phyloP scores from a whole-genome alignment of 352 stramenopile genomes.

The Nothophytophthora sp. region DNA sequence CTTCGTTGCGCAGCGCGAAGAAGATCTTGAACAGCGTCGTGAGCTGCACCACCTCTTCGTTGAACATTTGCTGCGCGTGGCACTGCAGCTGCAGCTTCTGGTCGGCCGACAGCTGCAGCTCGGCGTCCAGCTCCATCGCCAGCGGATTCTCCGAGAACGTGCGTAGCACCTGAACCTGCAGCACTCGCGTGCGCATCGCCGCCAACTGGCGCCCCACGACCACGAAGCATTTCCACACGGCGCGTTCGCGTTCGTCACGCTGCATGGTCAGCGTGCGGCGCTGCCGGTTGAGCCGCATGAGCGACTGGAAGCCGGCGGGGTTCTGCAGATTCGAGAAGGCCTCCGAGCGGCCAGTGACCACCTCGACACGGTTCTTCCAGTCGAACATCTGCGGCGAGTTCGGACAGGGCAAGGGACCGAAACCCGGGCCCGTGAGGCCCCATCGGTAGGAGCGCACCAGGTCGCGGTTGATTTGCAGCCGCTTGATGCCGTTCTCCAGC shows the following conservation, averaged over 20 bases:
- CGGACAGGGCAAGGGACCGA: slow-evolving; percentile 38
- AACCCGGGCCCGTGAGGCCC: slow-evolving; percentile 55
- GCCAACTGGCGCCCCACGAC: slow-evolving; percentile 56
- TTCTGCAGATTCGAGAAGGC: slow-evolving; percentile 74
- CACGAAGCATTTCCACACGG: slow-evolving; percentile 64
- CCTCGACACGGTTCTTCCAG: slow-evolving; percentile 61
- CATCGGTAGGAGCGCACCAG: slow-evolving; percentile 71
- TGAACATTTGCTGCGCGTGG: slow-evolving; percentile 63
- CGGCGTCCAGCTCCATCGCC: slow-evolving; percentile 39
- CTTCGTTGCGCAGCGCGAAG: slow-evolving; percentile 66
- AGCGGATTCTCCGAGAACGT: slow-evolving; percentile 42
- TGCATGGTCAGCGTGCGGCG: slow-evolving; percentile 54
- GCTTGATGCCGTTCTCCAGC: slow-evolving; percentile 87
- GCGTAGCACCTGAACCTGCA: slow-evolving; percentile 69
- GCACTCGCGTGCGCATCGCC: slow-evolving; percentile 50
- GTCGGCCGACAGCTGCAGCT: slow-evolving; percentile 50
- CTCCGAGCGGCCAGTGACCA: slow-evolving; percentile 68
- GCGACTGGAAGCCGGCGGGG: slow-evolving; percentile 57
- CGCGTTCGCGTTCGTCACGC: slow-evolving; percentile 44
- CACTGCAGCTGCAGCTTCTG: slow-evolving; percentile 71
- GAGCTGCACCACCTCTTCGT: slow-evolving; percentile 57
- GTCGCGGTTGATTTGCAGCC: slow-evolving; percentile 83
- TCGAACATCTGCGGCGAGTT: slow-evolving; percentile 60
- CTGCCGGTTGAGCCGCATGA: slow-evolving; percentile 80
- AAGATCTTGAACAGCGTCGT: slow-evolving; percentile 84